Evolutionary conservation across 1,284 basidiomycete genomes (phyloP).

Genomic region (Nidula niveotomentosa): DNA sequence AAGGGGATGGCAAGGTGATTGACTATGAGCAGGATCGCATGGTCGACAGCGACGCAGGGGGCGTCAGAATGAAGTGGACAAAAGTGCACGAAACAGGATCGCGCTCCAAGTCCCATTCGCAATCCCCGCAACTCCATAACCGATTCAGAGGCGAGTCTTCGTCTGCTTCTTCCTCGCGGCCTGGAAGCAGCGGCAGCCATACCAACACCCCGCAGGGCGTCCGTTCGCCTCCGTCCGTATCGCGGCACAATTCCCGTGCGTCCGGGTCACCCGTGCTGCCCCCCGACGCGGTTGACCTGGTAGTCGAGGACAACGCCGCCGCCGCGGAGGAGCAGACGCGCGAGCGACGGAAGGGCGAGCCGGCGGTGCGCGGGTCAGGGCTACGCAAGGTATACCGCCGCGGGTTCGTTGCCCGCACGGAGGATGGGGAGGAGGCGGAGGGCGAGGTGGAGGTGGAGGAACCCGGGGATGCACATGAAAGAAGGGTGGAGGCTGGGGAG

Average conservation of each 20-base stretch:
- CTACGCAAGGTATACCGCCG: constrained; percentile 54
- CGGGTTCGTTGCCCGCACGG: constrained; percentile 46
- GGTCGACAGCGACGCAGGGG: constrained; percentile 24
- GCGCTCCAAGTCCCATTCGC: constrained; percentile 16
- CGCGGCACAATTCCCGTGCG: constrained; percentile 28
- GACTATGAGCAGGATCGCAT: constrained; percentile 43
- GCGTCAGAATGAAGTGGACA: constrained; percentile 49
- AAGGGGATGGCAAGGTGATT: constrained; percentile 27
- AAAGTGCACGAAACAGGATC: constrained; percentile 21
- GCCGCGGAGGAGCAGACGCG: constrained; percentile 46
- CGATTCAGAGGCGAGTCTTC: constrained; percentile 10
- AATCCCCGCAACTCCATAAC: constrained; percentile 12
- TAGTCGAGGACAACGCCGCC: constrained; percentile 61
- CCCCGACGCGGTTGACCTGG: constrained; percentile 77
- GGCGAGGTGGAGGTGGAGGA: constrained; percentile 40
- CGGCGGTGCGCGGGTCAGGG: constrained; percentile 36
- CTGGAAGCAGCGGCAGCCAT: constrained; percentile 23
- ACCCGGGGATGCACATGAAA: constrained; percentile 16
- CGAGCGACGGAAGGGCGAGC: constrained; percentile 56
- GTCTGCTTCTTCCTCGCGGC: constrained; percentile 18
- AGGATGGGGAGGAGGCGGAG: constrained; percentile 25
- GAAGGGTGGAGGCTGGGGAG: constrained; percentile 27
- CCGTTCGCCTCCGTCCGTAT: constrained; percentile 31
- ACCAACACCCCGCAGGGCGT: constrained; percentile 13
- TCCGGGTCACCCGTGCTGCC: constrained; percentile 45